A percentile compares a stretch with the other conserved stretches of the same genome.
phyloP scores from a whole-genome alignment of 1,139 yeast species.

The Yamadazyma epiphylla region DNA sequence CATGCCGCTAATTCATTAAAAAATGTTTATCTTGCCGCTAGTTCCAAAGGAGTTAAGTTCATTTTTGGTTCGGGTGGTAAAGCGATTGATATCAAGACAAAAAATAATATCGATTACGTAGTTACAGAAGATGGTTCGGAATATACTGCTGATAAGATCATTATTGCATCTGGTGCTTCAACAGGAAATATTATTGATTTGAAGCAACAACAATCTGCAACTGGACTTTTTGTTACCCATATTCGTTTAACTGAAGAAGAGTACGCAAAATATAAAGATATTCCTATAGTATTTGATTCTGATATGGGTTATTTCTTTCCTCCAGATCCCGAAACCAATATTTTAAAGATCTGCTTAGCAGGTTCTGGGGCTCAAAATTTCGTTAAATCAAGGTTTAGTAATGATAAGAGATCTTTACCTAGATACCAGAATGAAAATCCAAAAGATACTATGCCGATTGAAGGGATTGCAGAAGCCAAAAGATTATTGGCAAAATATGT shows the following conservation, averaged over 20 bases:
- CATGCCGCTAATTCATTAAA: constrained; percentile 25
- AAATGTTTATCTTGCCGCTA: constrained; percentile 18
- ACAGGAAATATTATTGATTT: constrained; percentile 25
- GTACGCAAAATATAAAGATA: constrained; percentile 16
- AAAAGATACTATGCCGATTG: constrained; percentile 31
- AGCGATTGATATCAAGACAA: constrained; percentile 12
- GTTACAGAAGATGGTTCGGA: constrained; percentile 16
- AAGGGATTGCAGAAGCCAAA: constrained; percentile 9
- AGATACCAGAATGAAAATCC: constrained; percentile 27
- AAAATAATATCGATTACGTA: constrained; percentile 12
- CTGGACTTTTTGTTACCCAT: constrained; percentile 34
- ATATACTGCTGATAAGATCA: constrained; percentile 23
- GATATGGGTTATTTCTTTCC: constrained; percentile 40
- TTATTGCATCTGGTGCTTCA: constrained; percentile 29
- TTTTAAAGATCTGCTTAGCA: constrained; percentile 36
- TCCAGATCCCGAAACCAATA: constrained; percentile 29
- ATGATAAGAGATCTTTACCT: constrained; percentile 25
- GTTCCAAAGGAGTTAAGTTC: constrained; percentile 24
- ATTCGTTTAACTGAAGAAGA: constrained; percentile 23
- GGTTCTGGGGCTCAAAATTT: constrained; percentile 29
- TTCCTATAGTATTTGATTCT: constrained; percentile 25
- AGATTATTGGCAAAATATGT: constrained; percentile 13
- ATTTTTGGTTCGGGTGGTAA: constrained; percentile 20
- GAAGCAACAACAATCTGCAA: constrained; percentile 29
- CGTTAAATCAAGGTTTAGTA: constrained; percentile 19